A percentile compares a stretch with the other conserved stretches of the same genome.
These are phyloP conservation scores for Fusarium coicis DNA, from an alignment of 2,329 filamentous ascomycete species.

Conservation along the genomic window DNA sequence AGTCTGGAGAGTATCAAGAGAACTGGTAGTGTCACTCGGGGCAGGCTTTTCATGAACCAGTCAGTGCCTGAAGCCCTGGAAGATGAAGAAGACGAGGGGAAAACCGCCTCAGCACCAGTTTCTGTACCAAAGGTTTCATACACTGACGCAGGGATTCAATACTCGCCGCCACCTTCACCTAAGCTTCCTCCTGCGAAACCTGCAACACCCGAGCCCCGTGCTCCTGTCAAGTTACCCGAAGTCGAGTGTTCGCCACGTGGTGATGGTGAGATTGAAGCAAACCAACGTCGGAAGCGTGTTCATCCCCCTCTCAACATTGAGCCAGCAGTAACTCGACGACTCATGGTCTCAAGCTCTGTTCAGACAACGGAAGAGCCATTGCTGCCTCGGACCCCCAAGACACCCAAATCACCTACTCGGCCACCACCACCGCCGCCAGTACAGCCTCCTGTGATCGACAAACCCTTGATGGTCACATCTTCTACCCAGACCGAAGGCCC, in stretches of 20 bases:
- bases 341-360: constrained; percentile 73
- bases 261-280: constrained; percentile 75
- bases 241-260: constrained; percentile 56
- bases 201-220: constrained; percentile 55
- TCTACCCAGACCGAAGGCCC: constrained; percentile 70
- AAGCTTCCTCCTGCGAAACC: constrained; percentile 55
- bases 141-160: constrained; percentile 82
- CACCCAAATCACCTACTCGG: constrained; percentile 51
- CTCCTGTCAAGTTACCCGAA: constrained; percentile 54
- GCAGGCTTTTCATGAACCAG: constrained; percentile 64
- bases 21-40: constrained; percentile 64
- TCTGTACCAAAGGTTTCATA: constrained; percentile 63
- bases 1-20: constrained; percentile 69
- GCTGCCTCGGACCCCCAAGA: constrained; percentile 73
- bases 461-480: constrained; percentile 60
- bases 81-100: constrained; percentile 65
- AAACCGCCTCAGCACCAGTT: constrained; percentile 40
- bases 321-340: constrained; percentile 50
- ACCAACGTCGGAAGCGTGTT: constrained; percentile 77
- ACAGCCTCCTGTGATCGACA: constrained; percentile 48
- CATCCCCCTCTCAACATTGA: constrained; percentile 64
- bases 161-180: constrained; percentile 83
- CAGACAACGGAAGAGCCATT: constrained; percentile 72
- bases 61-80: constrained; percentile 67
- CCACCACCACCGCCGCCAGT: constrained; percentile 52